phyloP scores from a whole-genome alignment of 1,284 basidiomycete genomes.

The Melanopsichium pennsylvanicum region DNA sequence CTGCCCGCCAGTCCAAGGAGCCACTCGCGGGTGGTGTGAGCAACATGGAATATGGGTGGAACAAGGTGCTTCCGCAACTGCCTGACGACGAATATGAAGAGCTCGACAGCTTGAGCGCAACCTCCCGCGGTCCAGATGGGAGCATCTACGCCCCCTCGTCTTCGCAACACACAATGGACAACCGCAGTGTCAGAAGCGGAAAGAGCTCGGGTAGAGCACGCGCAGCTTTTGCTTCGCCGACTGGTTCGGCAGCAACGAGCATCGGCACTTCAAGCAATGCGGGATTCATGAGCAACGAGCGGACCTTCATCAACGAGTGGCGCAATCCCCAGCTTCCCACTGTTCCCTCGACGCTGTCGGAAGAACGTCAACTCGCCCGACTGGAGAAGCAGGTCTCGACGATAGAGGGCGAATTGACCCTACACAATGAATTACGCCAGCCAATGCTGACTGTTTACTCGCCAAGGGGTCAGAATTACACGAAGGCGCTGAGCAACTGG shows the following conservation, averaged over 20 bases:
- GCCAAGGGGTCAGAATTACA: slow-evolving; percentile 76
- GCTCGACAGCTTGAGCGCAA: slow-evolving; percentile 65
- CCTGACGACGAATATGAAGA: slow-evolving; percentile 67
- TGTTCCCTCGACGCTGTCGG: slow-evolving; percentile 83
- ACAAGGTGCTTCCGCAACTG: slow-evolving; percentile 70
- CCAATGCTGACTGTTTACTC: slow-evolving; percentile 84
- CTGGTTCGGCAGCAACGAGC: slow-evolving; percentile 3
- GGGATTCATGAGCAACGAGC: slow-evolving; percentile 68
- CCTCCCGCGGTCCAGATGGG: not conserved
- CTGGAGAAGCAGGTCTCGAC: slow-evolving; percentile 59
- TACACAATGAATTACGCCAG: slow-evolving; percentile 82
- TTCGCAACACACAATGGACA: slow-evolving; percentile 6
- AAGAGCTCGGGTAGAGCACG: not conserved
- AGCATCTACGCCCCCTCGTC: not conserved
- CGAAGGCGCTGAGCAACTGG: slow-evolving; percentile 88
- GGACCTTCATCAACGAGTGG: slow-evolving; percentile 91
- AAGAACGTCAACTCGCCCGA: slow-evolving; percentile 76
- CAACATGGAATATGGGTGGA: slow-evolving; percentile 99
- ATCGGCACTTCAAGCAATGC: slow-evolving; percentile 7
- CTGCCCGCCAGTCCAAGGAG: slow-evolving; percentile 88
- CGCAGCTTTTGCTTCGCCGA: slow-evolving; percentile 1
- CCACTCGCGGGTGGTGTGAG: slow-evolving; percentile 92
- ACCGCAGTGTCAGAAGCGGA: slow-evolving; percentile 41
- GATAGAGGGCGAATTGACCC: slow-evolving; percentile 79
- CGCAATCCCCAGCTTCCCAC: slow-evolving; percentile 83